A percentile compares a stretch with the other conserved stretches of the same genome.
phyloP scores from a whole-genome alignment of 208 protist species.

The Trypanosoma cruzi region DNA sequence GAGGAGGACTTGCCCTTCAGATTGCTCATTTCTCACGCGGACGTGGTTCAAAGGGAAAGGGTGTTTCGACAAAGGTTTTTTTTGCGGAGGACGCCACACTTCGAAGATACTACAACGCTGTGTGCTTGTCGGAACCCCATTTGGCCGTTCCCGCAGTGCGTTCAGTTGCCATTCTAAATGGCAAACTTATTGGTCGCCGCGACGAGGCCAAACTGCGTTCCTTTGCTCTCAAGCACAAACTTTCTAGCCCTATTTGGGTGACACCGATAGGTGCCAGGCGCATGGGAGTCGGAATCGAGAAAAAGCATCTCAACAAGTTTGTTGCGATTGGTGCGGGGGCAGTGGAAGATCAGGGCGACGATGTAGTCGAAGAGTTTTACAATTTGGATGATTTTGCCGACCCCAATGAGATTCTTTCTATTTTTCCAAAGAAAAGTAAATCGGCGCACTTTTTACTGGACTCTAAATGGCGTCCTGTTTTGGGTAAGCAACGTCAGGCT shows the following conservation, averaged over 20 bases:
- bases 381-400: constrained; percentile 84
- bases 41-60: background rate
- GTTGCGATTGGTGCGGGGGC: constrained; percentile 68
- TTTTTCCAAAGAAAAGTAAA: constrained; percentile 87
- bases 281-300: constrained; percentile 70
- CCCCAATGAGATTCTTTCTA: constrained; percentile 68
- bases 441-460: constrained; percentile 88
- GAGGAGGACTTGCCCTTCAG: constrained; percentile 10
- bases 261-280: constrained; percentile 48
- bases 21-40: background rate
- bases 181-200: constrained; percentile 69
- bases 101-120: constrained; percentile 87
- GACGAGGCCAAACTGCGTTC: constrained; percentile 76
- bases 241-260: constrained; percentile 91
- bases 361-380: constrained; percentile 73
- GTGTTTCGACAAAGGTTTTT: constrained; percentile 34
- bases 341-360: constrained; percentile 46
- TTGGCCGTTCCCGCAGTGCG: constrained; percentile 78
- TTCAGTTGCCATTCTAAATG: constrained; percentile 82
- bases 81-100: constrained; percentile 87
- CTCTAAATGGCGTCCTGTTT: constrained; percentile 82
- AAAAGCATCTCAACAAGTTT: constrained; percentile 55
- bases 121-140: constrained; percentile 71
- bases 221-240: constrained; percentile 81
- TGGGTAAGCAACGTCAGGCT: constrained; percentile 82